phyloP scores from a whole-genome alignment of 78 protist species.

The slime mould (Dictyostelium discoideum) region dicty_2.7 NC_007088.5:8024501-8025000 shows the following conservation, averaged over 20 bases:
- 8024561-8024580: neutral
- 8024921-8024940: too few relatives aligned
- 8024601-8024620: constrained; percentile 21
- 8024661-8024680: constrained; percentile 21
- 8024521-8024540: neutral
- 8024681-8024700: constrained; percentile 45
- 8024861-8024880: neutral
- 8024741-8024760: constrained; percentile 26
- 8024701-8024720: neutral
- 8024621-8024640: neutral
- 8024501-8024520: neutral
- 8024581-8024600: constrained; percentile 2
- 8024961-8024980: too few relatives aligned
- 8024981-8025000: too few relatives aligned
- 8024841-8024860: neutral
- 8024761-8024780: neutral
- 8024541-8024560: constrained; percentile 25
- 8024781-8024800: constrained; percentile 6
- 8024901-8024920: too few relatives aligned
- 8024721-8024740: constrained; percentile 37
- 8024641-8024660: neutral
- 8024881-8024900: neutral
- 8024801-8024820: constrained; percentile 16
- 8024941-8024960: too few relatives aligned
- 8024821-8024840: constrained; percentile 16